A percentile compares a stretch with the other conserved stretches of the same genome.
Evolutionary conservation across 2,329 filamentous ascomycete genomes (phyloP).

Genomic region (Basipetospora chlamydospora): DNA sequence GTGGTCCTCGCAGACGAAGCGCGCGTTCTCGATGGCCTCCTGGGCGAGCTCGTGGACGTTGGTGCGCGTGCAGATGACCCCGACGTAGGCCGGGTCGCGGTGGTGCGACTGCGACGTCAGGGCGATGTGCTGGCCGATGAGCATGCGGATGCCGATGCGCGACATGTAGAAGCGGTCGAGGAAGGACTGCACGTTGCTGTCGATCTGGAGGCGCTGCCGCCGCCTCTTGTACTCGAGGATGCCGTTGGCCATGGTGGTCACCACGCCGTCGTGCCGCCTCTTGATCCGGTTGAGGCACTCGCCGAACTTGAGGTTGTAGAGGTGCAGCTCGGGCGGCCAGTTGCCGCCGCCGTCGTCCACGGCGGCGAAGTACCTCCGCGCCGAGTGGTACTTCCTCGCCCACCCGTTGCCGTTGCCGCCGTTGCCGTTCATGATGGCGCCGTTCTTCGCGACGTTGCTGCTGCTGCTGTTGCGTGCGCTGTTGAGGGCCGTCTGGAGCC

Average conservation of each 20-base stretch:
- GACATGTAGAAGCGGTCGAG: constrained; percentile 99
- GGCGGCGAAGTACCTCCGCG: constrained; percentile 75
- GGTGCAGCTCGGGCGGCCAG: constrained; percentile 87
- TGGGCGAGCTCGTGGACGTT: constrained; percentile 90
- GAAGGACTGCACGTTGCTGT: constrained; percentile 93
- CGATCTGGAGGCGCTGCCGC: constrained; percentile 94
- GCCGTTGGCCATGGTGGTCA: constrained; percentile 94
- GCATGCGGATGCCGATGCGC: constrained; percentile 96
- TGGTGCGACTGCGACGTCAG: constrained; percentile 85
- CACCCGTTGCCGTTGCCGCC: constrained; percentile 31
- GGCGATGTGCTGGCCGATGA: constrained; percentile 96
- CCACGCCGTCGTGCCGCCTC: constrained; percentile 86
- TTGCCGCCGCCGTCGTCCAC: constrained; percentile 80
- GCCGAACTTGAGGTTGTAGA: constrained; percentile 87
- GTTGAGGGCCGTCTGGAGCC: too few species aligned
- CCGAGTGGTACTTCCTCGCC: constrained; percentile 32
- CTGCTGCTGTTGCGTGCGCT: constrained; percentile 24
- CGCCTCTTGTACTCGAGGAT: constrained; percentile 97
- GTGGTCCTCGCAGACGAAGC: constrained; percentile 98
- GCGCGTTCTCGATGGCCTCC: constrained; percentile 94
- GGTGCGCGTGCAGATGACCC: constrained; percentile 97
- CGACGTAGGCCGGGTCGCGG: constrained; percentile 85
- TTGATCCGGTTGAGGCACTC: constrained; percentile 89
- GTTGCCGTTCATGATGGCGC: constrained; percentile 28
- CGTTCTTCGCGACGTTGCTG: constrained; percentile 30